Percentiles rank a stretch among this genome's conserved stretches.
phyloP scores from a whole-genome alignment of 805 yeast genomes.

The Huiozyma sinensis region DNA sequence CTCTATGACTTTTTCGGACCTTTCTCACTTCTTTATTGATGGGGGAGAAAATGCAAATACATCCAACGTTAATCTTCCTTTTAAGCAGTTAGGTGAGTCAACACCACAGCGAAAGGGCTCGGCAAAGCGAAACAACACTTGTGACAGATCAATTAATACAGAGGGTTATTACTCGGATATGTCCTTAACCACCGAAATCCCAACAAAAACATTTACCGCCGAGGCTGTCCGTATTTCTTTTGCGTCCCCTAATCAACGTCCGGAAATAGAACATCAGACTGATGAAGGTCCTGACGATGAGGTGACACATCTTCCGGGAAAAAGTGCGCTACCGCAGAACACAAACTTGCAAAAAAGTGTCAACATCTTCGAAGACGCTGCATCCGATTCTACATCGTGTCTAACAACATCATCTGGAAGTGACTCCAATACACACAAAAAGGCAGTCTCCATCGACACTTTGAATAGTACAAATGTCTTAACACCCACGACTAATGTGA shows the following conservation, averaged over 20 bases:
- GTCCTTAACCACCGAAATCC: conserved; percentile 23
- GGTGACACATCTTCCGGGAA: not conserved
- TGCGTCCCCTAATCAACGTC: not conserved
- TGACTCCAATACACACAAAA: conserved; percentile 19
- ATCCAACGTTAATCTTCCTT: not conserved
- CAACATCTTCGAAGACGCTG: conserved; percentile 25
- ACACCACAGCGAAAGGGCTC: conserved; percentile 11
- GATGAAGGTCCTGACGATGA: not conserved
- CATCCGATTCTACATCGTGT: conserved; percentile 15
- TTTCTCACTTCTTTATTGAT: conserved; percentile 15
- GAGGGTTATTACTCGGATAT: conserved; percentile 16
- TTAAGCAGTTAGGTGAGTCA: conserved; percentile 1
- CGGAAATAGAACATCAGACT: not conserved
- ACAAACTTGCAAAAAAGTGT: conserved; percentile 1
- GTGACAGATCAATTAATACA: conserved; percentile 1
- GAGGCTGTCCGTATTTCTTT: conserved; percentile 18
- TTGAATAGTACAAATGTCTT: conserved; percentile 21
- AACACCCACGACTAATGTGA: conserved; percentile 24
- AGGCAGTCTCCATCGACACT: conserved; percentile 27
- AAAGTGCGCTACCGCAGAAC: not conserved
- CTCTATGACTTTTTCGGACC: conserved; percentile 21
- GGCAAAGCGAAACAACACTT: conserved; percentile 7
- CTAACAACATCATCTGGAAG: conserved; percentile 13
- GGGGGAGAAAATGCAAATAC: not conserved
- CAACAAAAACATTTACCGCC: conserved; percentile 20